A percentile compares a stretch with the other conserved stretches of the same genome.
Conservation (phyloP, 2,329 filamentous ascomycete genomes). For the Onygenales sp. region DNA sequence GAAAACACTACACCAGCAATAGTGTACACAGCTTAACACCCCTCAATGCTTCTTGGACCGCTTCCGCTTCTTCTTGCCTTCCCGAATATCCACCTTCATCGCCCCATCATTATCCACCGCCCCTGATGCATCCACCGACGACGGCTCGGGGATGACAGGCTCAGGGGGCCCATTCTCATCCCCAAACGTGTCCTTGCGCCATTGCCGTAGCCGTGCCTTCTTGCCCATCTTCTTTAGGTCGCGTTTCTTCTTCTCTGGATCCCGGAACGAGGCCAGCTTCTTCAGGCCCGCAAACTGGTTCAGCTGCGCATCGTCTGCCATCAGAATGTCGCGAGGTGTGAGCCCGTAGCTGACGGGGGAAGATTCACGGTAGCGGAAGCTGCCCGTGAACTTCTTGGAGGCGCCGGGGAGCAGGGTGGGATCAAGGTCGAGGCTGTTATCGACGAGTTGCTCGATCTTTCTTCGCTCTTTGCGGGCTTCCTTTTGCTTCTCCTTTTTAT, state of each 20-base stretch:
- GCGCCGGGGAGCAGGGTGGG: constrained; percentile 49
- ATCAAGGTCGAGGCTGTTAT: constrained; percentile 69
- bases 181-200: constrained; percentile 63
- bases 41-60: constrained; percentile 33
- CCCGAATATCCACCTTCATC: constrained; percentile 32
- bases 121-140: constrained; percentile 11
- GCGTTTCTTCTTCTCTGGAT: constrained; percentile 76
- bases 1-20: background rate
- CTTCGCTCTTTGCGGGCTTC: constrained; percentile 70
- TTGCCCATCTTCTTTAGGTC: constrained; percentile 86
- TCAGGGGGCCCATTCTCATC: constrained; percentile 42
- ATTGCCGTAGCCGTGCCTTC: constrained; percentile 82
- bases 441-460: constrained; percentile 77
- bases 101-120: constrained; percentile 13
- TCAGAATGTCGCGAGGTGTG: constrained; percentile 81
- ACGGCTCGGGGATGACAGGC: constrained; percentile 18
- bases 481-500: constrained; percentile 53
- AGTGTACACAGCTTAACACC: background rate
- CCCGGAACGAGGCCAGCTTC: constrained; percentile 84
- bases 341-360: constrained; percentile 85
- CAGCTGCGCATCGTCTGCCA: constrained; percentile 73
- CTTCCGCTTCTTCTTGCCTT: constrained; percentile 33
- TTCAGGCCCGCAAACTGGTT: constrained; percentile 91
- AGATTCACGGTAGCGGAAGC: constrained; percentile 90
- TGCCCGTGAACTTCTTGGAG: constrained; percentile 41